These are phyloP conservation scores for Ilex asprella DNA, from an alignment of 257 asterid genomes.

Conservation along the genomic window DNA sequence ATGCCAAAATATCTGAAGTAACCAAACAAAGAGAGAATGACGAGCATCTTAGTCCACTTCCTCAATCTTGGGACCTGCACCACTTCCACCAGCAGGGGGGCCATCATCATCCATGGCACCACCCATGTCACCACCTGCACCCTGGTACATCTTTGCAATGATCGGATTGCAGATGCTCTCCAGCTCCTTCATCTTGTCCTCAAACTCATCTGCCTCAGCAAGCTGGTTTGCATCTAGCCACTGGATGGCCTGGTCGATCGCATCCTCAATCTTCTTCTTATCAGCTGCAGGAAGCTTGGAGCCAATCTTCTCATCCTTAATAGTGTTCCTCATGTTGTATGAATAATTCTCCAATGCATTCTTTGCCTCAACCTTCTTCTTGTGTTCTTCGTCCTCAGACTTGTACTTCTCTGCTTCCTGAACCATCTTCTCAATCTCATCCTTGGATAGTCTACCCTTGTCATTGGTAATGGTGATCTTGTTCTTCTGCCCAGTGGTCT, in stretches of 20 bases:
- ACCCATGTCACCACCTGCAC: conserved; percentile 38
- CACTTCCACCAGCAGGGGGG: conserved; percentile 35
- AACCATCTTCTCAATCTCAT: conserved; percentile 25
- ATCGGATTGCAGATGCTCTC: conserved; percentile 19
- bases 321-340: conserved; percentile 26
- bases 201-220: conserved; percentile 26
- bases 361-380: conserved; percentile 22
- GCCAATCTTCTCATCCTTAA: conserved; percentile 24
- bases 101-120: conserved; percentile 47
- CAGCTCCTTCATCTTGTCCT: conserved; percentile 30
- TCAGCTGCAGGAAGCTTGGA: conserved; percentile 19
- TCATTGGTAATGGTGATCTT: conserved; percentile 25
- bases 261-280: conserved; percentile 29
- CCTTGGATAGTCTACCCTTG: conserved; percentile 24
- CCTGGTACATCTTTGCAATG: conserved; percentile 40
- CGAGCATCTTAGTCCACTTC: conserved; percentile 39
- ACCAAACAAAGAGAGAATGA: neutral
- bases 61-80: conserved; percentile 59
- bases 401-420: conserved; percentile 19
- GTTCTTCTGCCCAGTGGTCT: conserved; percentile 23
- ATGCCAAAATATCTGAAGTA: too few relatives aligned
- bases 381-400: conserved; percentile 21
- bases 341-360: conserved; percentile 22
- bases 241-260: conserved; percentile 24
- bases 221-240: conserved; percentile 33